Percentiles rank a stretch among this genome's conserved stretches.
phyloP scores from a whole-genome alignment of 2,329 filamentous ascomycete genomes.

The Aspergillus nomiae region DNA sequence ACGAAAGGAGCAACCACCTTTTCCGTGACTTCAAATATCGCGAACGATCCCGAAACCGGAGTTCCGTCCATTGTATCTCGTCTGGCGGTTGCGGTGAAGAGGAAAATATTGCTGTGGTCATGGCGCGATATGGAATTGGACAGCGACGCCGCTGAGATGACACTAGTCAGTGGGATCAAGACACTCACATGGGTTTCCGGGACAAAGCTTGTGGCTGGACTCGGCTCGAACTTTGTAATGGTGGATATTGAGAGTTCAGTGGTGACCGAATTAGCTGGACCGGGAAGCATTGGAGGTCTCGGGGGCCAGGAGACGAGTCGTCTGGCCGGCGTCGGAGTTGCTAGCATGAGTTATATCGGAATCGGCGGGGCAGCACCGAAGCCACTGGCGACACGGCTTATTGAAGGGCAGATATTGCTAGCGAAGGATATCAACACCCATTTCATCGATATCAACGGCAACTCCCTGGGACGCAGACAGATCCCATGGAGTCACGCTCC shows the following conservation, averaged over 20 bases:
- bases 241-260: slow-evolving; percentile 78
- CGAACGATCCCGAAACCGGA: slow-evolving; percentile 81
- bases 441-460: slow-evolving; percentile 84
- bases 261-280: slow-evolving; percentile 76
- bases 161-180: slow-evolving; percentile 79
- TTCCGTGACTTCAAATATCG: slow-evolving; percentile 92
- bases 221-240: slow-evolving; percentile 88
- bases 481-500: slow-evolving; percentile 90
- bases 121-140: slow-evolving; percentile 94
- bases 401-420: slow-evolving; percentile 82
- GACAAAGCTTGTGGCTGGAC: slow-evolving; percentile 82
- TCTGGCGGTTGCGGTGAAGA: slow-evolving; percentile 88
- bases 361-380: slow-evolving; percentile 89
- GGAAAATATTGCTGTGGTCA: slow-evolving; percentile 85
- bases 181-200: slow-evolving; percentile 89
- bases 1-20: slow-evolving; percentile 90
- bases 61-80: slow-evolving; percentile 92
- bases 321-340: slow-evolving; percentile 79
- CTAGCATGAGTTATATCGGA: slow-evolving; percentile 95
- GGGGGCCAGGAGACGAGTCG: slow-evolving; percentile 67
- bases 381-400: slow-evolving; percentile 79
- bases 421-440: slow-evolving; percentile 97
- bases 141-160: slow-evolving; percentile 72
- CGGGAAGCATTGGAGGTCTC: slow-evolving; percentile 69
- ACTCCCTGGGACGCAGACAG: slow-evolving; percentile 78